Conservation (phyloP, 2,329 filamentous ascomycete genomes). For the Thermomyces lanuginosus region DNA sequence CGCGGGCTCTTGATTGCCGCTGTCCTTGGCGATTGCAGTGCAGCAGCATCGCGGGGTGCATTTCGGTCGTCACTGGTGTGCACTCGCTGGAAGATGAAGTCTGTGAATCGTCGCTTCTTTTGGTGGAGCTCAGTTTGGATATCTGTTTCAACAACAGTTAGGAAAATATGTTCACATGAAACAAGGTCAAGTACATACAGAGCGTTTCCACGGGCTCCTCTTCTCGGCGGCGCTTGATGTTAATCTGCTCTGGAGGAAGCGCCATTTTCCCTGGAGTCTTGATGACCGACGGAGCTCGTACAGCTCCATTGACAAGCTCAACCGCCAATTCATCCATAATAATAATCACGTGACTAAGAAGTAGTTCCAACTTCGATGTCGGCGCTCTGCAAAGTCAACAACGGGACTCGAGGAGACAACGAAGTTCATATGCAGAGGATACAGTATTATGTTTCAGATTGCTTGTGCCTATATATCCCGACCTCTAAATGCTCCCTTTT, state of each 20-base stretch:
- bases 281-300: neutral
- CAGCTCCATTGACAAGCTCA: neutral
- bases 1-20: constrained; percentile 13
- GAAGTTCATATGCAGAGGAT: no score
- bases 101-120: constrained; percentile 33
- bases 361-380: no score
- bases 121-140: constrained; percentile 30
- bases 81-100: constrained; percentile 32
- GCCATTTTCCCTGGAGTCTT: constrained; percentile 18
- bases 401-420: no score
- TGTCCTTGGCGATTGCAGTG: constrained; percentile 7
- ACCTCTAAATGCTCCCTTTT: no score
- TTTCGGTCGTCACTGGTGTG: constrained; percentile 11
- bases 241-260: constrained; percentile 34
- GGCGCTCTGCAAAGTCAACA: no score
- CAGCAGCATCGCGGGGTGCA: constrained; percentile 5
- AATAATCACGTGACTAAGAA: no score
- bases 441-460: no score
- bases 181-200: constrained; percentile 18
- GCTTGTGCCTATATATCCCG: no score
- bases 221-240: constrained; percentile 40
- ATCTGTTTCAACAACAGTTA: constrained; percentile 15
- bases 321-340: no score
- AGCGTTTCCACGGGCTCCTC: constrained; percentile 41
- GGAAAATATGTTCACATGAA: constrained; percentile 1